Base-by-base conservation (phyloP, 2,329 filamentous ascomycete species). In the Acrocalymma vagum region DNA sequence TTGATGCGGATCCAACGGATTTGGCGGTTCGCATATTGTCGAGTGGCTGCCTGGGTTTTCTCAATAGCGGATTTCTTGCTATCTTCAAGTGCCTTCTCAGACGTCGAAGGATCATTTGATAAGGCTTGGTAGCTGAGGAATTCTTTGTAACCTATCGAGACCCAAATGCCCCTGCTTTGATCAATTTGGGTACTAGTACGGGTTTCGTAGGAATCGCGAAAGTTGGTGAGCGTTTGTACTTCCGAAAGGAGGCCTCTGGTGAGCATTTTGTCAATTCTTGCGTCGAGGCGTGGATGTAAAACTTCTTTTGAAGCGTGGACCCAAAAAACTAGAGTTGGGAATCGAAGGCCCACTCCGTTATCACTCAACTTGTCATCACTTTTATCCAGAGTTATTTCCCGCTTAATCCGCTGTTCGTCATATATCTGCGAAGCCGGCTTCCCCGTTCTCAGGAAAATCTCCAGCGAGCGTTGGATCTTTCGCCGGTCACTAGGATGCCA, bases 91-190 rank as follows among this genome's bases (percentile, higher is more conserved):
- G n/a, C n/a, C n/a, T n/a, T n/a, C 4, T 80, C 74, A 27, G 44
- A 22, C 16, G 41, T 60, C 29, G 38, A 36, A 51, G 71, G 56
- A 3, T 45, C 39, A 2, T 52, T 32, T 7, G 16, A 14, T 3
- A 71, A 48, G 4, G 67, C 69, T 15, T 92, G 72, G 60, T 91
- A 96, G 0, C 82, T 78, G 42, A 88, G 80, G 62, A 97, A 87
- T 63, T 99, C 90, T 65, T 95, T 96, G 71, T 91, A 96, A 1
- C 94, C 94, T 48, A 99, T 99, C 1, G 92, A 94, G 37, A 95
- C 88, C 91, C 93, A 99, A 28, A 99, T 95, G 0, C 94, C 95
- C 37, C 85, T 84, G 1, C 82, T 88, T 51, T 83, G 79, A 61
- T 97, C 90, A 2, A 94, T 71, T 0, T 69, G 51, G 2, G 76